These are phyloP conservation scores for Clonostachys sp. DNA, from an alignment of 2,329 filamentous ascomycete species.

Conservation along the genomic window DNA sequence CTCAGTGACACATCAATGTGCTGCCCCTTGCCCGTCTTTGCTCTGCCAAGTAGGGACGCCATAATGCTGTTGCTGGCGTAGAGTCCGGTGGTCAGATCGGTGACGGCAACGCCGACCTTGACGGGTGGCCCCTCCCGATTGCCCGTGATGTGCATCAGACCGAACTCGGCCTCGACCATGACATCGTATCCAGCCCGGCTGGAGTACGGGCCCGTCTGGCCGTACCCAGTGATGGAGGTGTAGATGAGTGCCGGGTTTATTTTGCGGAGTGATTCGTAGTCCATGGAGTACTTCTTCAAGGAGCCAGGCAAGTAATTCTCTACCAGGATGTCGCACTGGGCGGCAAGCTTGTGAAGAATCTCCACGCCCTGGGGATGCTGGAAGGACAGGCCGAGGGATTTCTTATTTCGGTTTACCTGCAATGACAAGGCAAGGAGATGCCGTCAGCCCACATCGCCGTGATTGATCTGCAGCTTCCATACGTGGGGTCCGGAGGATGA, in stretches of 20 bases:
- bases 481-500: neutral
- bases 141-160: constrained; percentile 97
- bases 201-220: constrained; percentile 88
- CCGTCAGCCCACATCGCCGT: neutral
- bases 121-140: constrained; percentile 83
- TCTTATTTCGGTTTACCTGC: constrained; percentile 95
- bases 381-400: constrained; percentile 87
- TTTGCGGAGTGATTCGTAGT: constrained; percentile 73
- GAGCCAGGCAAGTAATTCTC: constrained; percentile 94
- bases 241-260: constrained; percentile 90
- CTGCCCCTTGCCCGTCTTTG: constrained; percentile 74
- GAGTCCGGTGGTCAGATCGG: constrained; percentile 88
- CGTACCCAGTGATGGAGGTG: constrained; percentile 94
- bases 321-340: constrained; percentile 85
- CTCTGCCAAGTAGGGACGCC: constrained; percentile 79
- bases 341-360: constrained; percentile 80
- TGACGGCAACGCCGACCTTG: constrained; percentile 96
- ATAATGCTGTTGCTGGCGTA: constrained; percentile 96
- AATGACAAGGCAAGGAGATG: neutral
- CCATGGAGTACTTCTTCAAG: constrained; percentile 85
- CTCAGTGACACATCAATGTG: constrained; percentile 89
- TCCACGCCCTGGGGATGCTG: constrained; percentile 78
- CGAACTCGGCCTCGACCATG: constrained; percentile 98
- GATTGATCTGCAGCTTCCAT: neutral
- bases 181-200: constrained; percentile 93